Evolutionary conservation across 1,139 yeast species (phyloP).

Genomic region (Debaryomyces coudertii): DNA sequence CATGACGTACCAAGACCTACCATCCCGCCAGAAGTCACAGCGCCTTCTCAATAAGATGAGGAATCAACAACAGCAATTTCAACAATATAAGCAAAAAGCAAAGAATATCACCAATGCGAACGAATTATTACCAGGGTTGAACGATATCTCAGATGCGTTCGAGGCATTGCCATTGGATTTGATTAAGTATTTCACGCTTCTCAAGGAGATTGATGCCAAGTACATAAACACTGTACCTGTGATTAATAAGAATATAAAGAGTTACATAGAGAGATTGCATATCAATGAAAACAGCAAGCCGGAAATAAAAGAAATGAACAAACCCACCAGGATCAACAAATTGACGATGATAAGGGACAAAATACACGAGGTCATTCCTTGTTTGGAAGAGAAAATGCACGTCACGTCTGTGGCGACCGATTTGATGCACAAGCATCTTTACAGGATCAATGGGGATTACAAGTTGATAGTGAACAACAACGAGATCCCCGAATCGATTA

Average conservation of each 20-base stretch:
- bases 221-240: slow-evolving; percentile 77
- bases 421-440: slow-evolving; percentile 66
- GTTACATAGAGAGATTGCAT: slow-evolving; percentile 54
- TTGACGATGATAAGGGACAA: slow-evolving; percentile 45
- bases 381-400: slow-evolving; percentile 96
- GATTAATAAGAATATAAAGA: slow-evolving; percentile 59
- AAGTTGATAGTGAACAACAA: slow-evolving; percentile 67
- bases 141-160: slow-evolving; percentile 88
- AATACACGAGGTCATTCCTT: slow-evolving; percentile 80
- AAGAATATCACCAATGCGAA: slow-evolving; percentile 37
- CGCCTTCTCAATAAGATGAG: slow-evolving; percentile 42
- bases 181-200: slow-evolving; percentile 80
- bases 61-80: slow-evolving; percentile 31
- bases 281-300: neutral
- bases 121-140: slow-evolving; percentile 79
- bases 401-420: slow-evolving; percentile 93
- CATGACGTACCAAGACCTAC: slow-evolving; percentile 41
- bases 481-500: slow-evolving; percentile 68
- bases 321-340: slow-evolving; percentile 19
- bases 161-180: slow-evolving; percentile 89
- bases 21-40: slow-evolving; percentile 54
- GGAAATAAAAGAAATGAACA: slow-evolving; percentile 11
- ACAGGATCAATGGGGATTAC: slow-evolving; percentile 79
- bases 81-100: slow-evolving; percentile 39
- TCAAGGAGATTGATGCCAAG: slow-evolving; percentile 94